Percentiles rank a stretch among this genome's conserved stretches.
phyloP scores from a whole-genome alignment of 805 yeast species.

The Brettanomyces bruxellensis region DNA sequence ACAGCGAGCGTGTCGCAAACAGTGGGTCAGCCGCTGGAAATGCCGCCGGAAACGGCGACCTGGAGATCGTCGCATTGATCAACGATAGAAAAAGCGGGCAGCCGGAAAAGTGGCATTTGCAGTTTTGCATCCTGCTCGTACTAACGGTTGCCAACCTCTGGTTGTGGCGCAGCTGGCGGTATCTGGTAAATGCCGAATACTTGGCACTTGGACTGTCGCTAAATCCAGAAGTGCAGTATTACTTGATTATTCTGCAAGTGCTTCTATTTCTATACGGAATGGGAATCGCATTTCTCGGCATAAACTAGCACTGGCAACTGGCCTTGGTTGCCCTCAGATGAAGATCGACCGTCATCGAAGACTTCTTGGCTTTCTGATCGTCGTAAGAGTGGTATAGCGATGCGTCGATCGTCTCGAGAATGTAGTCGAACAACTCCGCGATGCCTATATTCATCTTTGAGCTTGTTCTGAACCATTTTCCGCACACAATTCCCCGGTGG shows the following conservation, averaged over 20 bases:
- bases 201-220: conserved; percentile 5
- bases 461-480: conserved; percentile 39
- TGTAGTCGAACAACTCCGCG: conserved; percentile 29
- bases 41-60: not conserved
- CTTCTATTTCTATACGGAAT: not conserved
- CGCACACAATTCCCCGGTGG: conserved; percentile 5
- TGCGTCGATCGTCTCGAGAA: conserved; percentile 21
- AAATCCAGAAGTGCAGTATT: not conserved
- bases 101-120: no score
- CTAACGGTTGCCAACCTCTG: conserved; percentile 8
- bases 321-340: not conserved
- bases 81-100: not conserved
- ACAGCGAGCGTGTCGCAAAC: no score
- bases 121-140: not conserved
- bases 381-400: conserved; percentile 17
- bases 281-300: not conserved
- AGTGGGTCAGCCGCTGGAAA: no score
- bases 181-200: conserved; percentile 3
- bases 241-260: not conserved
- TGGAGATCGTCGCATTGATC: conserved; percentile 17
- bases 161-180: conserved; percentile 3
- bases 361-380: conserved; percentile 7
- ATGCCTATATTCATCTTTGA: conserved; percentile 69
- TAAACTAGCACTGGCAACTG: conserved; percentile 16
- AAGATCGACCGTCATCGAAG: conserved; percentile 17